Conservation (phyloP, 805 yeast species). For the Candida germanica region DNA sequence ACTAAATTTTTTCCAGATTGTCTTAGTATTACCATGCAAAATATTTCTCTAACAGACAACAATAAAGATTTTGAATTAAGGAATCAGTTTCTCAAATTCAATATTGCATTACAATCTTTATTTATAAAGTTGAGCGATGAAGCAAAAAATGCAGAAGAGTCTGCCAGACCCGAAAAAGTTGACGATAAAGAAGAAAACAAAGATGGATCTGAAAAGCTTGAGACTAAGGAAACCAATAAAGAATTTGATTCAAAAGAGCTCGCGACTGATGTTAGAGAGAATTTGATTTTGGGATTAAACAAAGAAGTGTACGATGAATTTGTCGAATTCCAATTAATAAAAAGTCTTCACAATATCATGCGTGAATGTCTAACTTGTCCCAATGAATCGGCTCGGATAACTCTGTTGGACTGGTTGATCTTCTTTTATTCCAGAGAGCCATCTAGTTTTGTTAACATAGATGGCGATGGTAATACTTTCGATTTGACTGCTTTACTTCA, state of each 20-base stretch:
- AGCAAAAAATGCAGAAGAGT: conserved; percentile 8
- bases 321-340: conserved; percentile 33
- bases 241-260: conserved; percentile 4
- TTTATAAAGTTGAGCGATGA: conserved; percentile 28
- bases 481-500: conserved; percentile 75
- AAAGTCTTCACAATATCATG: conserved; percentile 69
- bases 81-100: conserved; percentile 34
- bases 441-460: conserved; percentile 13
- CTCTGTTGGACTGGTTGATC: conserved; percentile 86
- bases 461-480: conserved; percentile 21
- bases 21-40: conserved; percentile 58
- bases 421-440: conserved; percentile 48
- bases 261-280: conserved; percentile 11
- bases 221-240: neutral
- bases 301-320: conserved; percentile 40
- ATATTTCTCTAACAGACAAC: conserved; percentile 32
- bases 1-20: conserved; percentile 72
- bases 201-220: conserved; percentile 1
- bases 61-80: conserved; percentile 37
- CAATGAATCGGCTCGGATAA: conserved; percentile 76
- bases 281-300: conserved; percentile 40
- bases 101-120: conserved; percentile 30
- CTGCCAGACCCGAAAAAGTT: conserved; percentile 54
- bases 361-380: conserved; percentile 47
- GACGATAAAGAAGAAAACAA: conserved; percentile 39